Base-by-base conservation (phyloP, 768 basidiomycete species). In the Vararia minispora region DNA sequence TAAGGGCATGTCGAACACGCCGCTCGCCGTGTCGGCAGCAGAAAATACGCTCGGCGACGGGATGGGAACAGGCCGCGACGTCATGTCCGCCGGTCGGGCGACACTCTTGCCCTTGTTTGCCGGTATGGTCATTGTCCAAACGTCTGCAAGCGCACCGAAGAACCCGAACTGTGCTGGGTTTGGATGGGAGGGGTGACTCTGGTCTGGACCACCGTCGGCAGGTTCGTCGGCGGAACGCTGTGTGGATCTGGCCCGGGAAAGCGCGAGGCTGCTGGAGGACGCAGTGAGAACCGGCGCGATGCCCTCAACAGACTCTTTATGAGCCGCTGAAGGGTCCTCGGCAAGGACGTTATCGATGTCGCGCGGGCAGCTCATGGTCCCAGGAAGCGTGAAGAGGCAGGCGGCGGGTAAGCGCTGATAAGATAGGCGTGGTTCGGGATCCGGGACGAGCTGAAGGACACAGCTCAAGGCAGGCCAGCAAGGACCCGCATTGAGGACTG, bases 21-120 rank as follows among this genome's bases (percentile, higher is more conserved):
- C 44, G 49, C 41, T 13, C 49, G 52, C 44, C 30, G 42, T 41
- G 40, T 42, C 47, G 32, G 55, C 57, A 9, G 60, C 52, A 37
- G n/a, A n/a, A n/a, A n/a, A n/a, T n/a, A n/a, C n/a, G n/a, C n/a
- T n/a, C n/a, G n/a, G n/a, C n/a, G n/a, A n/a, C n/a, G 18, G 29
- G 18, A 4, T 31, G 29, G 10, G 29, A 31, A 10, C 18, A 46
- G 14, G 36, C 41, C 47, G 65, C 62, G 47, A 28, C 23, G 55
- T 58, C 42, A 78, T 75, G 40, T 69, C 63, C 55, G 77, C 51
- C 14, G 76, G 74, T 47, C 61, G 66, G 18, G 72, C 65, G 30
- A 66, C 61, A 28, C 58, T 63, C 56, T 79, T 79, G 37, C 77
- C 76, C 55, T 79, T 78, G 47, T 51, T 62, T 16, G 51, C 46